Percentiles rank a stretch among this genome's conserved stretches.
phyloP scores from a whole-genome alignment of 352 stramenopile genomes.

The Lagenidium giganteum region DNA sequence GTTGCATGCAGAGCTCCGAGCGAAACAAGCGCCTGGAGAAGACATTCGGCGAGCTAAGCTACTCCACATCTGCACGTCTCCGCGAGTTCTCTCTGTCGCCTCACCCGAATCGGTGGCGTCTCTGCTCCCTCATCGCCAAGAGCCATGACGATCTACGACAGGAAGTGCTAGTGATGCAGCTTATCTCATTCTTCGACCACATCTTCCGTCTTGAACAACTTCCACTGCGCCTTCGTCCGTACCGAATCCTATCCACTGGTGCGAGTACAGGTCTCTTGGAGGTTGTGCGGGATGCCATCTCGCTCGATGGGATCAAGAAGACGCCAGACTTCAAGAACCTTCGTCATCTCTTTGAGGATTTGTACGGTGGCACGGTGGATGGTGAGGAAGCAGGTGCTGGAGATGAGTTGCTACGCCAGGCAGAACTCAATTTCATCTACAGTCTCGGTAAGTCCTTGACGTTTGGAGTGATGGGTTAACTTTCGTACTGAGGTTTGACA shows the following conservation, averaged over 20 bases:
- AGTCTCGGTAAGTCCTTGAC: conserved; percentile 64
- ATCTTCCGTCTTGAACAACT: conserved; percentile 91
- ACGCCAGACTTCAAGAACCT: conserved; percentile 81
- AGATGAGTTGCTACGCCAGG: conserved; percentile 44
- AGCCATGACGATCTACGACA: conserved; percentile 97
- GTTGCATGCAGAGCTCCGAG: conserved; percentile 30
- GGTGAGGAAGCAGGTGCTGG: conserved; percentile 14
- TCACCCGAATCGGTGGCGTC: conserved; percentile 25
- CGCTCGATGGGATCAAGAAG: conserved; percentile 96
- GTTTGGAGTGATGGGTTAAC: conserved; percentile 47
- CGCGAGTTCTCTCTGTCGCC: background rate
- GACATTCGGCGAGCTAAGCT: conserved; percentile 71
- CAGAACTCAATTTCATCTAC: conserved; percentile 78
- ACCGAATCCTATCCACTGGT: conserved; percentile 95
- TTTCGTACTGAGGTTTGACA: conserved; percentile 47
- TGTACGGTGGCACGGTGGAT: conserved; percentile 74
- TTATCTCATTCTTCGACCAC: conserved; percentile 94
- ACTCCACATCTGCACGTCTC: conserved; percentile 35
- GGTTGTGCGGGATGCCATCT: conserved; percentile 94
- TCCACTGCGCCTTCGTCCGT: conserved; percentile 91
- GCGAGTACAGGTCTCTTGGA: conserved; percentile 94
- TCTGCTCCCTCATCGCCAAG: conserved; percentile 92
- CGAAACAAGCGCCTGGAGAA: conserved; percentile 46
- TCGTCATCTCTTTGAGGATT: conserved; percentile 89
- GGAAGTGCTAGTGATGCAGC: conserved; percentile 97